These are phyloP conservation scores for Flaveria robusta DNA, from an alignment of 129 eudicot genomes.

Conservation along the genomic window DNA sequence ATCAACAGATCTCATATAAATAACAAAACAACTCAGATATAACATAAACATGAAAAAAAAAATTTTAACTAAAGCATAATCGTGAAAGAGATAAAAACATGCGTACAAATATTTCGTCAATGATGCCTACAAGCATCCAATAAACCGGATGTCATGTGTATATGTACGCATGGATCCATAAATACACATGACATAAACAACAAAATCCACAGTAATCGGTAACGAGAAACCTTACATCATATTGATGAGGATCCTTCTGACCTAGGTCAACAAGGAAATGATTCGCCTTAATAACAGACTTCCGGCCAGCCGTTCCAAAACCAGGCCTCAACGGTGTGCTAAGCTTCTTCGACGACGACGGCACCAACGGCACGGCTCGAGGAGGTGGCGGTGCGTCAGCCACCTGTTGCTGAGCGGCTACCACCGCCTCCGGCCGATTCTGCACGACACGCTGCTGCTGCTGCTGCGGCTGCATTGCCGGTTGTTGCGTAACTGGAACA, in stretches of 20 bases:
- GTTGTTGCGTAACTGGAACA: background rate
- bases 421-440: background rate
- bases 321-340: conserved; percentile 57
- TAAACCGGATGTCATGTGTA: background rate
- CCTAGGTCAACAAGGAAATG: conserved; percentile 62
- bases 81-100: background rate
- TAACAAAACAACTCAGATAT: background rate
- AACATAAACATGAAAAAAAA: background rate
- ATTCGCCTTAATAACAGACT: conserved; percentile 52
- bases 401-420: background rate
- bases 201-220: background rate
- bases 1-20: background rate
- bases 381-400: background rate
- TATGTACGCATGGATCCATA: background rate
- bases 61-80: background rate
- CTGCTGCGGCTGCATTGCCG: background rate
- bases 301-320: conserved; percentile 43
- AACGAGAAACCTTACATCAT: conserved; percentile 40
- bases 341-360: conserved; percentile 41
- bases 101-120: background rate
- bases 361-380: conserved; percentile 23
- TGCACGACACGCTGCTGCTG: conserved; percentile 19
- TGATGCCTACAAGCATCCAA: background rate
- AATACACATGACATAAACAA: background rate
- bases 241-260: conserved; percentile 55